A percentile compares a stretch with the other conserved stretches of the same genome.
Conservation (phyloP, 1,139 yeast genomes). For the Nadsonia commutata region DNA sequence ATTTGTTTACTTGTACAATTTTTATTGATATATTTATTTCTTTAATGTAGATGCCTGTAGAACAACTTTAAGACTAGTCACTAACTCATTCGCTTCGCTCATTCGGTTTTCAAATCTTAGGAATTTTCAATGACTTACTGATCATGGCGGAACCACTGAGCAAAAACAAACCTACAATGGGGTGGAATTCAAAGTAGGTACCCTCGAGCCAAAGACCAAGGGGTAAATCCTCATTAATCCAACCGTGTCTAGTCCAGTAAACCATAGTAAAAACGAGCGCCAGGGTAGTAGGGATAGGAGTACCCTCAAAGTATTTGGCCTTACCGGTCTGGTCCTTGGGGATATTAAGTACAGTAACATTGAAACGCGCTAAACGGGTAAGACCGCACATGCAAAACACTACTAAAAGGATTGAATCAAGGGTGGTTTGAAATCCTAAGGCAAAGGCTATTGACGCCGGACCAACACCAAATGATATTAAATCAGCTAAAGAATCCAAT, state of each 20-base stretch:
- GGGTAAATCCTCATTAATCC: constrained; percentile 39
- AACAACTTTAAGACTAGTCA: no score
- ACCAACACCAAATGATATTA: constrained; percentile 82
- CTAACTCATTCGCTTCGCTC: no score
- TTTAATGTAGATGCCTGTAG: no score
- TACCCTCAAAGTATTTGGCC: constrained; percentile 77
- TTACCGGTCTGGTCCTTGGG: constrained; percentile 82
- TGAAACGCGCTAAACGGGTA: constrained; percentile 86
- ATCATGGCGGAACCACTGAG: constrained; percentile 85
- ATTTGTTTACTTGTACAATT: no score
- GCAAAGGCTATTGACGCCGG: constrained; percentile 90
- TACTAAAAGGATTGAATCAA: constrained; percentile 61
- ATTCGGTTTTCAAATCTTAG: constrained; percentile 54
- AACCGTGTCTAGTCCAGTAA: constrained; percentile 32
- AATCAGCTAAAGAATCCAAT: constrained; percentile 88
- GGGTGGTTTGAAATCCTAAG: constrained; percentile 72
- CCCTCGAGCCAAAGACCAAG: constrained; percentile 40
- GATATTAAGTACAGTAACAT: constrained; percentile 80
- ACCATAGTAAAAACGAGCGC: constrained; percentile 64
- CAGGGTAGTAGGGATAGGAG: constrained; percentile 86
- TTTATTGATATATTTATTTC: no score
- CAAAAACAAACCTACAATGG: constrained; percentile 46
- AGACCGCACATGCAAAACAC: constrained; percentile 89
- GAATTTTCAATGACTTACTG: constrained; percentile 78
- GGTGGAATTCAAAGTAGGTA: constrained; percentile 58